These are phyloP conservation scores for Aspergillus arachidicola DNA, from an alignment of 2,329 filamentous ascomycete species.

Conservation along the genomic window DNA sequence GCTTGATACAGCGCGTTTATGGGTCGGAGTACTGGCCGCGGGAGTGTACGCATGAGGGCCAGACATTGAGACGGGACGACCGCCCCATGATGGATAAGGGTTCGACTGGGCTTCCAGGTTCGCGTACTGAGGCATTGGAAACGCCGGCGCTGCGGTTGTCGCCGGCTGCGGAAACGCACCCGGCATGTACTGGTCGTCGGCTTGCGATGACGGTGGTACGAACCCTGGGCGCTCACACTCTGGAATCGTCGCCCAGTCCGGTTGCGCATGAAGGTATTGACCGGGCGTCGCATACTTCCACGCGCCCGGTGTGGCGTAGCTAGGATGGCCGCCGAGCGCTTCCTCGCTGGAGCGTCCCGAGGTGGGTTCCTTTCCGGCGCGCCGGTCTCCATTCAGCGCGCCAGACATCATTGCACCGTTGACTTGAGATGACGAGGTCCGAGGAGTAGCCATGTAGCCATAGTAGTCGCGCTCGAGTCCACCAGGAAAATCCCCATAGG, in stretches of 20 bases:
- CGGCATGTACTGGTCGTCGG: slow-evolving; percentile 29
- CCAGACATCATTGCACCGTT: slow-evolving; percentile 22
- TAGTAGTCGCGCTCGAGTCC: slow-evolving; percentile 19
- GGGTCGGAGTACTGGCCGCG: slow-evolving; percentile 23
- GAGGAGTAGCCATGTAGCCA: slow-evolving; percentile 16
- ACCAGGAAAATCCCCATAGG: slow-evolving; percentile 37
- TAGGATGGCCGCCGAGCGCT: slow-evolving; percentile 31
- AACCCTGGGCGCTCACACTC: slow-evolving; percentile 46
- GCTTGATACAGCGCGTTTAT: slow-evolving; percentile 36
- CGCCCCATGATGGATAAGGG: slow-evolving; percentile 24
- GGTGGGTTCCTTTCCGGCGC: slow-evolving; percentile 13
- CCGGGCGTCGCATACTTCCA: slow-evolving; percentile 37
- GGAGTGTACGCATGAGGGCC: slow-evolving; percentile 16
- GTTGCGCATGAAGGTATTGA: slow-evolving; percentile 21
- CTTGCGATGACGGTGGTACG: slow-evolving; percentile 41
- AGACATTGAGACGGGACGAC: slow-evolving; percentile 16
- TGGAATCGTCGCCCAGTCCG: slow-evolving; percentile 42
- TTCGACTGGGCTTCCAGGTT: slow-evolving; percentile 24
- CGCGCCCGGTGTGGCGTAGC: slow-evolving; percentile 35
- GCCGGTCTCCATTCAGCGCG: slow-evolving; percentile 14
- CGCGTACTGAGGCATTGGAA: slow-evolving; percentile 37
- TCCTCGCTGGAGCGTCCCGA: slow-evolving; percentile 15
- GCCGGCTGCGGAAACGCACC: slow-evolving; percentile 34
- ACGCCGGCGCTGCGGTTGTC: slow-evolving; percentile 22
- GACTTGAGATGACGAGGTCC: slow-evolving; percentile 12